phyloP scores from a whole-genome alignment of 176 grass and related monocot genomes.

The Carex cristatella region DNA sequence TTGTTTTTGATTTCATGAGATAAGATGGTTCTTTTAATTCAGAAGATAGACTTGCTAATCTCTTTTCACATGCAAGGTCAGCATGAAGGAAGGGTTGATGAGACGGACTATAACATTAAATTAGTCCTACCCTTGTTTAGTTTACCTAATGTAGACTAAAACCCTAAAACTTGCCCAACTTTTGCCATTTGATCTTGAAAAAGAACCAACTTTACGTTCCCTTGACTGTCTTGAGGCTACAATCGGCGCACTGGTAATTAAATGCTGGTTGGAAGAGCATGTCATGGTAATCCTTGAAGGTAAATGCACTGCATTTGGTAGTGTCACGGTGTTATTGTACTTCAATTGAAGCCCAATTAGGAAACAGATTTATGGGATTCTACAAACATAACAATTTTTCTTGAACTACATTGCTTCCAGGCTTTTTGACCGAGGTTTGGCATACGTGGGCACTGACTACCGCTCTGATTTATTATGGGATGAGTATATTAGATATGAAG shows the following conservation, averaged over 20 bases:
- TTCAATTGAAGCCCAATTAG: constrained; percentile 9
- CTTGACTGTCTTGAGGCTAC: constrained; percentile 28
- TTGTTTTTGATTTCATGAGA: neutral
- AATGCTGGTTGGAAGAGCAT: constrained; percentile 27
- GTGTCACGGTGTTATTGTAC: neutral
- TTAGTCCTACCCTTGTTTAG: constrained; percentile 15
- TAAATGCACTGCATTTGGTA: constrained; percentile 24
- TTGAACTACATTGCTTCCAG: constrained; percentile 34
- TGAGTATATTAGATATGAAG: constrained; percentile 99
- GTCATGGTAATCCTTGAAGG: constrained; percentile 19
- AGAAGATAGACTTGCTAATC: constrained; percentile 12
- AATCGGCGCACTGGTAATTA: constrained; percentile 23
- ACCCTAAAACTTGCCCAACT: neutral
- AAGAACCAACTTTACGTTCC: constrained; percentile 5
- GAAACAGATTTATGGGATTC: constrained; percentile 14
- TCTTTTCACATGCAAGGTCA: constrained; percentile 14
- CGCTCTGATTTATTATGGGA: constrained; percentile 87
- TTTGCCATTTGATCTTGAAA: neutral
- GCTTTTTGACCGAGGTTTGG: constrained; percentile 88
- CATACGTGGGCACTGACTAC: constrained; percentile 97
- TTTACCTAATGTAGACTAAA: neutral
- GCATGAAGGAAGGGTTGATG: constrained; percentile 26
- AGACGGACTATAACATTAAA: constrained; percentile 27
- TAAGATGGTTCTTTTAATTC: neutral
- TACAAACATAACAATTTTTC: constrained; percentile 11